Conservation (phyloP, 805 yeast genomes). For the Wickerhamomyces chambardii region DNA sequence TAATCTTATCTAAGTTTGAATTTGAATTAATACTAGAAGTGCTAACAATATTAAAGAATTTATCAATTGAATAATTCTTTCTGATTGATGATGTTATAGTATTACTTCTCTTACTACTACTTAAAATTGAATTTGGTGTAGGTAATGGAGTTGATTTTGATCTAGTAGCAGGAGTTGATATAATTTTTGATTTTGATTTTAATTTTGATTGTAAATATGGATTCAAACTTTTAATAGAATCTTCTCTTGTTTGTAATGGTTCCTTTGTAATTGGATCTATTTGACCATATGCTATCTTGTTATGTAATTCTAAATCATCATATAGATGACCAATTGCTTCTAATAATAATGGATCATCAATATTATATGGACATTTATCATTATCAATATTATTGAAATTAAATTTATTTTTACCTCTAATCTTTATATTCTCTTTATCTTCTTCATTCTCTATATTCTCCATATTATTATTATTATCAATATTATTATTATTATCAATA, state of each 20-base stretch:
- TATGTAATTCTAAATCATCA: slow-evolving; percentile 38
- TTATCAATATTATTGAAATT: no score
- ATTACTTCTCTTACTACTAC: no score
- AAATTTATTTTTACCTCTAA: no score
- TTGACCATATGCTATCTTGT: slow-evolving; percentile 51
- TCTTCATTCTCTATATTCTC: no score
- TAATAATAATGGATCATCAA: slow-evolving; percentile 19
- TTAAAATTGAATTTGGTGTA: no score
- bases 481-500: no score
- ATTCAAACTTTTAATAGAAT: neutral
- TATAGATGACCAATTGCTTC: slow-evolving; percentile 29
- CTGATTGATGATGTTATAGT: neutral
- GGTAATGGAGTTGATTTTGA: slow-evolving; percentile 3
- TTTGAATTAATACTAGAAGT: neutral
- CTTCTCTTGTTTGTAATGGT: slow-evolving; percentile 12
- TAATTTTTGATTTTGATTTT: neutral
- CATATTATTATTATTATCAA: no score
- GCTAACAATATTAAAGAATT: slow-evolving; percentile 5
- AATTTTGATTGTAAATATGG: neutral
- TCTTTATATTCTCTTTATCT: no score
- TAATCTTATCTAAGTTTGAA: neutral
- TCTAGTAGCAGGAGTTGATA: neutral
- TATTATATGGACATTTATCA: no score
- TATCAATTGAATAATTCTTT: slow-evolving; percentile 3
- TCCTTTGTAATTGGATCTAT: slow-evolving; percentile 45